These are phyloP conservation scores for Camelina hispida DNA, from an alignment of 345 rosid species.

Conservation along the genomic window DNA sequence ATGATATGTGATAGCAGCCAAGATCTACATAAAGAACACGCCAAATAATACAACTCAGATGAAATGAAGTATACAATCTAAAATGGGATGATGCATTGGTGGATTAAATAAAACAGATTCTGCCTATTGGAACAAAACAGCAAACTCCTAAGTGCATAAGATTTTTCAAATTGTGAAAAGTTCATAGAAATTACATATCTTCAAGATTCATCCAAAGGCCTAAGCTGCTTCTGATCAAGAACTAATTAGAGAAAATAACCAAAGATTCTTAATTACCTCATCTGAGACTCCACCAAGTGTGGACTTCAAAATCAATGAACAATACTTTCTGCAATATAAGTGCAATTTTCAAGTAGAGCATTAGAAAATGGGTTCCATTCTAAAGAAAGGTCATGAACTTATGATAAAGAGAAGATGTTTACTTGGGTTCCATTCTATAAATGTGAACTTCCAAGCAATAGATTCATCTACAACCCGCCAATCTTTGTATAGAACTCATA, in stretches of 20 bases:
- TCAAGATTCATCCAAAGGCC: too few species aligned
- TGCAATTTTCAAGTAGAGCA: slow-evolving; percentile 23
- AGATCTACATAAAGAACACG: slow-evolving; percentile 49
- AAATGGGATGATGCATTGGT: slow-evolving; percentile 9
- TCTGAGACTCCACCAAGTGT: slow-evolving; percentile 44
- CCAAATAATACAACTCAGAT: slow-evolving; percentile 9
- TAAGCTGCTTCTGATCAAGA: neutral
- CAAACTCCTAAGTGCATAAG: slow-evolving; percentile 1
- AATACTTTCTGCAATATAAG: slow-evolving; percentile 74
- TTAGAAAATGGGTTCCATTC: neutral
- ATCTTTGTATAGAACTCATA: slow-evolving; percentile 20
- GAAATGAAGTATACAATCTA: neutral
- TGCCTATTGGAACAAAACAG: neutral
- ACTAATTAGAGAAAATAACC: neutral
- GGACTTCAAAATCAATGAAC: slow-evolving; percentile 64
- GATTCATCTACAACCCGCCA: slow-evolving; percentile 18
- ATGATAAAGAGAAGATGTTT: too few species aligned
- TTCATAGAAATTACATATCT: slow-evolving; percentile 1
- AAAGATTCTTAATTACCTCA: slow-evolving; percentile 52
- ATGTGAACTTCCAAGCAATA: slow-evolving; percentile 19
- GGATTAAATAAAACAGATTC: neutral
- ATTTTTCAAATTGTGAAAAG: neutral
- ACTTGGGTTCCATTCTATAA: too few species aligned
- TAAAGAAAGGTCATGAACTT: too few species aligned
- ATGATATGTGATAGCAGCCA: slow-evolving; percentile 80